Evolutionary conservation across 2,329 filamentous ascomycete genomes (phyloP).

Genomic region (Coleophoma cylindrospora): DNA sequence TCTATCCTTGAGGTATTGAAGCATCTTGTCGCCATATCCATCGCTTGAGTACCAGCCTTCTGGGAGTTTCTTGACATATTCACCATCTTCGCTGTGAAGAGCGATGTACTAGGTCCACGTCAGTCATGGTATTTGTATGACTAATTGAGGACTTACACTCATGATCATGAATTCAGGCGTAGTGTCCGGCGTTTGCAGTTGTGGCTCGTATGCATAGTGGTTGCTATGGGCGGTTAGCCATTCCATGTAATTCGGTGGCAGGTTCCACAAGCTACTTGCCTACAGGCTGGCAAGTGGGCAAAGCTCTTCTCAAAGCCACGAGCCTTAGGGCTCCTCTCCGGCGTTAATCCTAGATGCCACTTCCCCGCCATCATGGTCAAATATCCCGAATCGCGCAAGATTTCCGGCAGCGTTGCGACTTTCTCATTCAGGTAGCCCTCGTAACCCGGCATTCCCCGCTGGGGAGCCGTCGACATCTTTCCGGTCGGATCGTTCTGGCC

Average conservation of each 20-base stretch:
- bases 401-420: slow-evolving; percentile 44
- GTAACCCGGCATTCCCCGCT: slow-evolving; percentile 45
- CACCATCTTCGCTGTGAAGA: slow-evolving; percentile 14
- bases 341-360: slow-evolving; percentile 50
- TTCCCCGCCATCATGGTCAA: slow-evolving; percentile 49
- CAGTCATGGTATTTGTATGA: too few relatives aligned
- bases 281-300: slow-evolving; percentile 46
- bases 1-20: slow-evolving; percentile 3
- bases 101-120: slow-evolving; percentile 16
- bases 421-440: slow-evolving; percentile 50
- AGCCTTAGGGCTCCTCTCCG: slow-evolving; percentile 34
- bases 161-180: slow-evolving; percentile 32
- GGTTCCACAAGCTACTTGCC: neutral
- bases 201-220: slow-evolving; percentile 31
- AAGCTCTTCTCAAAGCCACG: slow-evolving; percentile 49
- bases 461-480: slow-evolving; percentile 37
- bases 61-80: slow-evolving; percentile 22
- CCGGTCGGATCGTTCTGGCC: slow-evolving; percentile 10
- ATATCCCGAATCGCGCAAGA: slow-evolving; percentile 46
- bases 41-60: slow-evolving; percentile 7
- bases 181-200: slow-evolving; percentile 23
- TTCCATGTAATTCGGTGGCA: neutral
- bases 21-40: slow-evolving; percentile 3
- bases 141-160: slow-evolving; percentile 16
- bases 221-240: slow-evolving; percentile 23